A percentile compares a stretch with the other conserved stretches of the same genome.
phyloP scores from a whole-genome alignment of 495 filamentous ascomycete species.

The Neurospora terricola region DNA sequence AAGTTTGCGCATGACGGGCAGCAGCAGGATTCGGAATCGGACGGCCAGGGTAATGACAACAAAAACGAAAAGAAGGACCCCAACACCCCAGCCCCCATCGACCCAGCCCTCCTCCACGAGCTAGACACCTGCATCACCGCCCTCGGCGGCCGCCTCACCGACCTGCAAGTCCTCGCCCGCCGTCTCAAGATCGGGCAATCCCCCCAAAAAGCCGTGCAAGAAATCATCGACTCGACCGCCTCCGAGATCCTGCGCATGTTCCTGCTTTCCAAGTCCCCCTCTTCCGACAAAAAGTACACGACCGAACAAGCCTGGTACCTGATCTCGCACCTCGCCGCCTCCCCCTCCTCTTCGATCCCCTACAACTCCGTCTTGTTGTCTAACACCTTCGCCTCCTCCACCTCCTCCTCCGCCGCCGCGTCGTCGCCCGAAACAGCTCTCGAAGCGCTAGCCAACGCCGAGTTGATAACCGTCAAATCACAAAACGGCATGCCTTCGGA shows the following conservation, averaged over 20 bases:
- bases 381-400: conserved; percentile 44
- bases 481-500: conserved; percentile 61
- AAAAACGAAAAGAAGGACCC: background rate
- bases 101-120: conserved; percentile 31
- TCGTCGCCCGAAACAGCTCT: conserved; percentile 54
- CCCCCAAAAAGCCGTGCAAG: conserved; percentile 70
- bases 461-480: conserved; percentile 73
- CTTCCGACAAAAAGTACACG: conserved; percentile 53
- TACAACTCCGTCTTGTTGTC: conserved; percentile 78
- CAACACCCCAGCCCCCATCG: conserved; percentile 32
- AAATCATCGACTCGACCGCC: conserved; percentile 80
- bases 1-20: background rate
- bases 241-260: conserved; percentile 92
- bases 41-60: background rate
- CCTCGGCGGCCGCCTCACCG: conserved; percentile 82
- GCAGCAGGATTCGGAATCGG: conserved; percentile 11
- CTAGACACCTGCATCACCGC: conserved; percentile 74
- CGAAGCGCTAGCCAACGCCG: conserved; percentile 72
- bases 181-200: conserved; percentile 86
- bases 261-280: conserved; percentile 43
- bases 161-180: conserved; percentile 85
- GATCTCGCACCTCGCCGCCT: conserved; percentile 56
- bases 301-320: conserved; percentile 84
- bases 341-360: conserved; percentile 28
- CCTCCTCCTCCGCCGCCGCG: conserved; percentile 15